Evolutionary conservation across 139 green algal genomes (phyloP).

Genomic region (Marvania coccoides): DNA sequence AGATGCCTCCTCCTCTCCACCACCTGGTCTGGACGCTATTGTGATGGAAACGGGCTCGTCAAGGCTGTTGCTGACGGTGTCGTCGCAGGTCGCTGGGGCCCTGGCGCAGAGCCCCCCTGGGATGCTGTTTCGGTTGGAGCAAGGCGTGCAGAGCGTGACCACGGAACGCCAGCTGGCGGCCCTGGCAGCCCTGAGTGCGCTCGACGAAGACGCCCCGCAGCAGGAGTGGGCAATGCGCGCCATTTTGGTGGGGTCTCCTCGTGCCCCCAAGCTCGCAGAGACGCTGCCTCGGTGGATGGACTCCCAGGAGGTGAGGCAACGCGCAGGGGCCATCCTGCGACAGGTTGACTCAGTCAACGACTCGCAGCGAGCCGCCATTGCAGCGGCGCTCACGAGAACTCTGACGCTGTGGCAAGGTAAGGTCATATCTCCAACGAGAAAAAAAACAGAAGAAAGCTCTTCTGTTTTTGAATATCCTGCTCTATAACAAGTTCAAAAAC

Average conservation of each 20-base stretch:
- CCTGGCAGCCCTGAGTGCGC: neutral
- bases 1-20: too few relatives aligned
- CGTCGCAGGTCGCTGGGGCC: neutral
- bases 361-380: constrained; percentile 51
- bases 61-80: neutral
- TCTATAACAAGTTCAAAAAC: too few relatives aligned
- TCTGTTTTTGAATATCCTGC: too few relatives aligned
- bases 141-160: constrained; percentile 6
- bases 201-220: neutral
- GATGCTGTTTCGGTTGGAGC: constrained; percentile 12
- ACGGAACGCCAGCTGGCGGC: constrained; percentile 24
- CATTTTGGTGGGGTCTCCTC: constrained; percentile 23
- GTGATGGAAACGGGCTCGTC: neutral
- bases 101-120: neutral
- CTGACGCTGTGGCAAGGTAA: constrained; percentile 68
- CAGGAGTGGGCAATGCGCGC: constrained; percentile 31
- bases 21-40: neutral
- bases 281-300: constrained; percentile 40
- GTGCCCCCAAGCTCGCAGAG: constrained; percentile 3
- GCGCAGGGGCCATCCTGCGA: neutral
- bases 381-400: constrained; percentile 42
- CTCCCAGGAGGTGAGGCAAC: neutral
- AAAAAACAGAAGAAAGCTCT: too few relatives aligned
- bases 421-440: too few relatives aligned
- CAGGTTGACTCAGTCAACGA: constrained; percentile 32